A percentile compares a stretch with the other conserved stretches of the same genome.
These are phyloP conservation scores for Spencermartinsiella europaea DNA, from an alignment of 805 yeast genomes.

Conservation along the genomic window DNA sequence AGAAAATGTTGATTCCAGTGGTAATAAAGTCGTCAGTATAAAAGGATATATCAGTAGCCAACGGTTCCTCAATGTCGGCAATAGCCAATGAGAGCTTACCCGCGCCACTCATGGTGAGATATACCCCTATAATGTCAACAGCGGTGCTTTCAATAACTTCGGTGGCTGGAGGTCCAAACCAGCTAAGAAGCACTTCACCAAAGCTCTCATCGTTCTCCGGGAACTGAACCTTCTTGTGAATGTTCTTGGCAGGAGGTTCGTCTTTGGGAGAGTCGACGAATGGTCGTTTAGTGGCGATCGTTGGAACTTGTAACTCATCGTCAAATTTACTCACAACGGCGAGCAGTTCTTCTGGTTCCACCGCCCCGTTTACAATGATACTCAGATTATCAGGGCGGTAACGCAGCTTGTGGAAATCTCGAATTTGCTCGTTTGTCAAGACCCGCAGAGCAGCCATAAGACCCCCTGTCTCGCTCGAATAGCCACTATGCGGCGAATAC, in stretches of 20 bases:
- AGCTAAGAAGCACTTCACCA: slow-evolving; percentile 68
- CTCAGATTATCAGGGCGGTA: slow-evolving; percentile 84
- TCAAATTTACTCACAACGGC: slow-evolving; percentile 59
- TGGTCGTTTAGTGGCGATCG: slow-evolving; percentile 51
- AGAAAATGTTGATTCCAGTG: slow-evolving; percentile 49
- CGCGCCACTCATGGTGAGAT: slow-evolving; percentile 71
- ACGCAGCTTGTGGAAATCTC: slow-evolving; percentile 61
- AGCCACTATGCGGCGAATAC: slow-evolving; percentile 60
- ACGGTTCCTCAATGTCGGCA: slow-evolving; percentile 78
- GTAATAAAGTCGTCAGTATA: slow-evolving; percentile 70
- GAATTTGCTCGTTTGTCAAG: slow-evolving; percentile 67
- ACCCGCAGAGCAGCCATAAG: slow-evolving; percentile 68
- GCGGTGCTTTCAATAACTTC: slow-evolving; percentile 59
- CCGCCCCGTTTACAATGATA: slow-evolving; percentile 77
- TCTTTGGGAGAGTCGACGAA: slow-evolving; percentile 62
- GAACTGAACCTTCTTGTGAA: slow-evolving; percentile 56
- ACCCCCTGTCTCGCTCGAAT: slow-evolving; percentile 93
- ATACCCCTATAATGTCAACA: slow-evolving; percentile 61
- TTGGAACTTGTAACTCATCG: slow-evolving; percentile 38
- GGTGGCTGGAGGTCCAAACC: slow-evolving; percentile 72
- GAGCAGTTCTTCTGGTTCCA: slow-evolving; percentile 70
- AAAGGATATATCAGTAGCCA: slow-evolving; percentile 64
- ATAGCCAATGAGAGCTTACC: slow-evolving; percentile 66
- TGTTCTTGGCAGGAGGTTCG: slow-evolving; percentile 36
- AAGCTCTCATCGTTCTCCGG: slow-evolving; percentile 86